Conservation (phyloP, 139 green algal genomes). For the Micromonas pusilla region DNA sequence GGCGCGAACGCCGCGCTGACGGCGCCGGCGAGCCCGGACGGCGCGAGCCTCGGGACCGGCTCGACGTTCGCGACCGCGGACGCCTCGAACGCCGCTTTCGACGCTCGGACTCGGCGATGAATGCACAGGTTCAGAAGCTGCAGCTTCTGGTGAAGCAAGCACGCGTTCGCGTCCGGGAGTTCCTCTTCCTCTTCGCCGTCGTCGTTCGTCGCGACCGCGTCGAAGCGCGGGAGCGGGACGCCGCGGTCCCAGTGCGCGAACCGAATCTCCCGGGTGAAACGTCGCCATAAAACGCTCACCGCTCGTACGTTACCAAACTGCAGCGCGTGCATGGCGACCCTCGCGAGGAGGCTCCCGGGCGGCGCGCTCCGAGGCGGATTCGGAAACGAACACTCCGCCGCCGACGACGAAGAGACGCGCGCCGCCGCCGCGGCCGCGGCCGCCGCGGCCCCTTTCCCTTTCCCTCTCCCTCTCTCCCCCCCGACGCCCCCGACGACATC, state of each 20-base stretch:
- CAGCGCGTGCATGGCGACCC: conserved; percentile 58
- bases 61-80: not conserved
- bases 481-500: not conserved
- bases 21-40: not conserved
- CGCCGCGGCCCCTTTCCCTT: not conserved
- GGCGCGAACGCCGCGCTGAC: too few relatives aligned
- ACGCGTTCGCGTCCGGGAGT: not conserved
- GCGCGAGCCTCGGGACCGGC: not conserved
- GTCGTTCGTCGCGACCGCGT: not conserved
- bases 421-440: not conserved
- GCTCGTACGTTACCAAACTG: conserved; percentile 60
- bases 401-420: not conserved
- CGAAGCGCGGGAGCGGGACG: not conserved
- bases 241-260: conserved; percentile 17
- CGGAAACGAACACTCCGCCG: not conserved
- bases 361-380: conserved; percentile 26
- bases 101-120: not conserved
- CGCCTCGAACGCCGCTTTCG: not conserved
- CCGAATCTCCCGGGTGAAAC: conserved; percentile 37
- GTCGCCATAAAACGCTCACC: conserved; percentile 58
- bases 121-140: conserved; percentile 22
- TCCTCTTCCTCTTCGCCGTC: not conserved
- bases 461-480: not conserved
- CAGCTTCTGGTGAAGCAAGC: conserved; percentile 18
- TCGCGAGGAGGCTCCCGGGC: conserved; percentile 41